Base-by-base conservation (phyloP, 75 land plant species). In the Cryptomeria japonica region DNA sequence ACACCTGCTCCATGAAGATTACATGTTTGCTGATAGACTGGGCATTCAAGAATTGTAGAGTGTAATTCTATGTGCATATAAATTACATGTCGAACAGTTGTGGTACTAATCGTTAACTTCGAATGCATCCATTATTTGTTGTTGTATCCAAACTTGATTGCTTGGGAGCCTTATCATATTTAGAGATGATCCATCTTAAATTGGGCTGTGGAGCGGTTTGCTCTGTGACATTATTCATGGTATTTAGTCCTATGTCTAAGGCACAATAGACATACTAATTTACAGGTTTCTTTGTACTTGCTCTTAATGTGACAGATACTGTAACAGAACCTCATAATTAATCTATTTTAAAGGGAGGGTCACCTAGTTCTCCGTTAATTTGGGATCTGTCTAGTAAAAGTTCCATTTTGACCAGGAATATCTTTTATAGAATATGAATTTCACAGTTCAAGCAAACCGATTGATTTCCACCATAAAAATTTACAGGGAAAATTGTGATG, bases 401-500 rank as follows among this genome's bases (percentile, higher is more conserved):
- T 75, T 75, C 15, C 37, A 75, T 75, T 75, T 13, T 28, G 31
- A n/a, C 9, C 46, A 82, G 32, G 46, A 82, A 46, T 44, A 46
- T 82, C 34, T 82, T 44, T 28, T 46, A 46, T 10, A 44, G 31
- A 28, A 44, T 10, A 82, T 82, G 6, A 41, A 46, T 28, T 28
- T 82, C 34, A 13, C 8, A 28, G 32, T n/a, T n/a, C 12, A 46
- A 79, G 42, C 32, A 82, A 46, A 82, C 15, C 47, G 1, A 46
- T n/a, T 28, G 84, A 42, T 44, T 42, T 46, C 84, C 49, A 12
- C 13, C 28, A 44, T 46, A 12, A 28, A n/a, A 46, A 82, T 82
- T 18, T 89, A 38, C 92, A 96, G 97, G 42, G 88, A 92, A 86
- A 89, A 93, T 19, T 96, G 97, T 80, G 93, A 86, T 61, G 95